Percentiles rank a stretch among this genome's conserved stretches.
phyloP scores from a whole-genome alignment of 345 rosid genomes.

The Clarkia xantiana region DNA sequence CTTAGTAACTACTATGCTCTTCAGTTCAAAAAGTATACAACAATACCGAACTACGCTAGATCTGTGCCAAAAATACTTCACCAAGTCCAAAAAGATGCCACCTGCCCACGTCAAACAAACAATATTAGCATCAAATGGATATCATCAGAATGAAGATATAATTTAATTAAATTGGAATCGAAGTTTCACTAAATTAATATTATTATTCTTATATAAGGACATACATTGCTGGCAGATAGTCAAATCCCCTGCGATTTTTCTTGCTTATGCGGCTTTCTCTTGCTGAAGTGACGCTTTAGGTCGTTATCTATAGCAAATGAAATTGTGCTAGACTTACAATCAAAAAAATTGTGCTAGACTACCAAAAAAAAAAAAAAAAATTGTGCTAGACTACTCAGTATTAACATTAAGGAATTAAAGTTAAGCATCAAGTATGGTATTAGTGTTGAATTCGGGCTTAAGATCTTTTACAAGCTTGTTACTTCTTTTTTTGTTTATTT shows the following conservation, averaged over 20 bases:
- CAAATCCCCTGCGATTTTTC: slow-evolving; percentile 75
- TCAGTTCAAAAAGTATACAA: neutral
- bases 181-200: too few relatives aligned
- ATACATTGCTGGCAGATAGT: slow-evolving; percentile 57
- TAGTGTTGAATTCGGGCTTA: too few relatives aligned
- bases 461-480: too few relatives aligned
- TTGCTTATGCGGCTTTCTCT: slow-evolving; percentile 75
- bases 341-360: too few relatives aligned
- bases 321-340: too few relatives aligned
- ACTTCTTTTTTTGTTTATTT: too few relatives aligned
- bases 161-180: too few relatives aligned
- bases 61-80: slow-evolving; percentile 77
- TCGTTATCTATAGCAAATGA: slow-evolving; percentile 41
- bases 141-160: neutral
- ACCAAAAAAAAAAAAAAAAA: too few relatives aligned
- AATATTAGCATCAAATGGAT: neutral
- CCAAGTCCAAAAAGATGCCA: slow-evolving; percentile 61
- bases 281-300: slow-evolving; percentile 76
- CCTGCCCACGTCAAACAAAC: slow-evolving; percentile 17
- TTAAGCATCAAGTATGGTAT: too few relatives aligned
- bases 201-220: slow-evolving; percentile 1
- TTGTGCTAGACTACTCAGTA: neutral
- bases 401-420: neutral
- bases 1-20: neutral
- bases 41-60: slow-evolving; percentile 64